These are phyloP conservation scores for Platanthera guangdongensis DNA, from an alignment of 106 monocot species.

Conservation along the genomic window DNA sequence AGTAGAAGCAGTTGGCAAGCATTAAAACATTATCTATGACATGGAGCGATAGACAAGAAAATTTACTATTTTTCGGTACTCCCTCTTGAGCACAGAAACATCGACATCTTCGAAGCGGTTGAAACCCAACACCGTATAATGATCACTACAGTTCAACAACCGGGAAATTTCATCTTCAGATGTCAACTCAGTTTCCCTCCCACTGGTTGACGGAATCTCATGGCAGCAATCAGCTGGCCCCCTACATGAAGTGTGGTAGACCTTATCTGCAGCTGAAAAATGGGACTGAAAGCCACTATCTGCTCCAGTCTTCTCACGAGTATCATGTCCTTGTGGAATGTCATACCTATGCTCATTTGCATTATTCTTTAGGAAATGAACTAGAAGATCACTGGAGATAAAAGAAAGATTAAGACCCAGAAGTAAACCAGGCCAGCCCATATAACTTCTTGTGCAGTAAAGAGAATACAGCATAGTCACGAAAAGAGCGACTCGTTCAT, in stretches of 20 bases:
- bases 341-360: slow-evolving; percentile 38
- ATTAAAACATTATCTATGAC: neutral
- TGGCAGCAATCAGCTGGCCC: slow-evolving; percentile 27
- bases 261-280: slow-evolving; percentile 29
- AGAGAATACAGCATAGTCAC: slow-evolving; percentile 65
- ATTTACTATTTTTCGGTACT: slow-evolving; percentile 82
- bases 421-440: slow-evolving; percentile 85
- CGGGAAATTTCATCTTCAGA: slow-evolving; percentile 91
- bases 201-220: slow-evolving; percentile 83
- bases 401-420: slow-evolving; percentile 76
- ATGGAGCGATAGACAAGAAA: neutral
- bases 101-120: slow-evolving; percentile 68
- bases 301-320: slow-evolving; percentile 16
- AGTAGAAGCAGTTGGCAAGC: neutral
- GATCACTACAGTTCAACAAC: slow-evolving; percentile 78
- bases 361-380: slow-evolving; percentile 58
- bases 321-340: slow-evolving; percentile 21
- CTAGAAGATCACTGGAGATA: slow-evolving; percentile 73
- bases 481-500: slow-evolving; percentile 65
- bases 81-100: slow-evolving; percentile 64
- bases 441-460: slow-evolving; percentile 63
- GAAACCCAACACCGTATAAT: slow-evolving; percentile 85
- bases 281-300: slow-evolving; percentile 21
- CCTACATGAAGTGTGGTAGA: slow-evolving; percentile 17
- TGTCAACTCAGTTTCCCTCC: slow-evolving; percentile 59